Evolutionary conservation across 2,329 filamentous ascomycete genomes (phyloP), one percentile per base, ranked within the genome.

Genomic region (Neopestalotiopsis rosae): DNA sequence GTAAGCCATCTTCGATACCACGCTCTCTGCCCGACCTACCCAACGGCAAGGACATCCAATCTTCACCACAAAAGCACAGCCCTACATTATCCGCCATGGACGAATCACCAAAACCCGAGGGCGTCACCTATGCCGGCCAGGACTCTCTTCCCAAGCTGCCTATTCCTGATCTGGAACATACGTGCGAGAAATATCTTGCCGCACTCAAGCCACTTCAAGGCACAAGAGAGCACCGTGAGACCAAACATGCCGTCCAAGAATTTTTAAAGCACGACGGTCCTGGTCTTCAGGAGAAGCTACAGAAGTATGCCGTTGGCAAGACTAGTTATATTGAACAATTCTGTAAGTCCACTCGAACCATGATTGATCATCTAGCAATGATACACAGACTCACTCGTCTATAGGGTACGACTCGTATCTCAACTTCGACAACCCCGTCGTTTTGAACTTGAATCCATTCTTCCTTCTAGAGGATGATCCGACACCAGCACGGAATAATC

Each of bases 301-400:
- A 95, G 84, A 90, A 91, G 75, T 99, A 98, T 84, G 95, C 96
- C 9, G 90, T 90, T 63, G 94, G 92, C 59, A 95, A 95, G 82
- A 94, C 94, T 49, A 98, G 95, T 81, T 99, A 98, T 78, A 98
- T 99, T 75, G 96, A 98, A 79, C 96, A 99, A 76, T 99, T 99
- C 76, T 99, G 95, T 97, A 88, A 78, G 93, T 87, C 59, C 20
- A 13, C 65, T 69, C 4, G 28, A 5, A 56, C 49, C 61, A 5
- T 17, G 30, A 14, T 52, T n/a, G 17, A 67, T 49, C 75, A 78
- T 45, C 77, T 72, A 42, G 63, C 57, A 59, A 4, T 57, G 30
- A 38, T 4, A 13, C 32, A n/a, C 5, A 17, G 32, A 20, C 28
- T 38, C 28, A 62, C 30, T 12, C 20, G 14, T 34, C 5, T 20